phyloP scores from a whole-genome alignment of 805 yeast genomes.

The Pichia nanzhaoensis region DNA sequence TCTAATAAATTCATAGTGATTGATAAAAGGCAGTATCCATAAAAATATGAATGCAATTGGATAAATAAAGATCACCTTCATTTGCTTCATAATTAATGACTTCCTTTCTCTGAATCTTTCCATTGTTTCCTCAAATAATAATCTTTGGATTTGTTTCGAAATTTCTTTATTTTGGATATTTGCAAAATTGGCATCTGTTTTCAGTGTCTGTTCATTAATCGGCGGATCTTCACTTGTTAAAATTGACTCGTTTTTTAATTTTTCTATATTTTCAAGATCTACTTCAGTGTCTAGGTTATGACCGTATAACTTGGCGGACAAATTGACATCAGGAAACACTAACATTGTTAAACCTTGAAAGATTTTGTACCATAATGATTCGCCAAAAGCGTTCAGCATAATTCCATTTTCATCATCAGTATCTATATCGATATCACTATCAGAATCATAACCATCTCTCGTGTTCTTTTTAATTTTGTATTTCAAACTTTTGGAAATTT shows the following conservation, averaged over 20 bases:
- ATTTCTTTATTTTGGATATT: conserved; percentile 15
- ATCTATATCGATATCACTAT: not conserved
- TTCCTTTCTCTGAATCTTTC: conserved; percentile 57
- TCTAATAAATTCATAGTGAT: conserved; percentile 46
- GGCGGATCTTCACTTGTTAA: no score
- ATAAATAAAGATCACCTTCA: conserved; percentile 73
- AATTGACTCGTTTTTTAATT: conserved; percentile 16
- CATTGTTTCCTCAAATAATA: conserved; percentile 54
- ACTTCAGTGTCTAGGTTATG: conserved; percentile 21
- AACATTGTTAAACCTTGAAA: conserved; percentile 24
- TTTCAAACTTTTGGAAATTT: conserved; percentile 26
- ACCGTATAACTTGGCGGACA: conserved; percentile 27
- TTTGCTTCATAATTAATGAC: conserved; percentile 63
- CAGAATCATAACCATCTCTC: conserved; percentile 3
- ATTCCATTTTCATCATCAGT: not conserved
- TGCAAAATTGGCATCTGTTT: no score
- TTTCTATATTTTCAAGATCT: conserved; percentile 24
- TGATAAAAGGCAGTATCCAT: conserved; percentile 76
- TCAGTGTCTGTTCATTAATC: no score
- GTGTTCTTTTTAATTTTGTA: not conserved
- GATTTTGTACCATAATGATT: conserved; percentile 28
- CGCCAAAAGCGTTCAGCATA: conserved; percentile 18
- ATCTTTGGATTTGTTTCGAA: conserved; percentile 27
- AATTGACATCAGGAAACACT: conserved; percentile 28
- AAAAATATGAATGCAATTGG: conserved; percentile 75